phyloP scores from a whole-genome alignment of 495 filamentous ascomycete species.

The Hypoxylon intermedium region DNA sequence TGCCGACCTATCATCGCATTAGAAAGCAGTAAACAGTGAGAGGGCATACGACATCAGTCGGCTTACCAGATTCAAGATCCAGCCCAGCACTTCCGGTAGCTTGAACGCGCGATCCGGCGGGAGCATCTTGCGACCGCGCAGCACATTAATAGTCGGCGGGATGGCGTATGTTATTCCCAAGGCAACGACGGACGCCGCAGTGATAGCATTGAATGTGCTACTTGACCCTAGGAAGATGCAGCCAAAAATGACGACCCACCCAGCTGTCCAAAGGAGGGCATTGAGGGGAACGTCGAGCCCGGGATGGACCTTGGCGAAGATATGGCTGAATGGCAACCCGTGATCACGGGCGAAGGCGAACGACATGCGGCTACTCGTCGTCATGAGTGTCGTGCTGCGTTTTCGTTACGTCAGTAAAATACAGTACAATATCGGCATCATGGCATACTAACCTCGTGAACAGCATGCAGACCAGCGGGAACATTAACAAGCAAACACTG shows the following conservation, averaged over 20 bases:
- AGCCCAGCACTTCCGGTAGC: conserved; percentile 64
- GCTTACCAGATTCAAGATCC: conserved; percentile 64
- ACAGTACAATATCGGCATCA: too few relatives aligned
- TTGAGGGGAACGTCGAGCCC: conserved; percentile 72
- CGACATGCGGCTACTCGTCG: conserved; percentile 77
- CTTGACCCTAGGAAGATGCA: conserved; percentile 77
- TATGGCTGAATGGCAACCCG: conserved; percentile 69
- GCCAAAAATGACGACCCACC: conserved; percentile 72
- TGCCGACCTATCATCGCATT: conserved; percentile 68
- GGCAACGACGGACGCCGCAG: conserved; percentile 73
- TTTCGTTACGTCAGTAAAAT: too few relatives aligned
- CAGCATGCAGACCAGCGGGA: conserved; percentile 74
- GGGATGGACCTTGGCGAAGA: conserved; percentile 70
- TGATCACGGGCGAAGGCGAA: conserved; percentile 79
- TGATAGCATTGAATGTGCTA: conserved; percentile 70
- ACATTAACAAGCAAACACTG: conserved; percentile 73
- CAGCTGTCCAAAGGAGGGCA: conserved; percentile 69
- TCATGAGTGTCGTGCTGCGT: conserved; percentile 76
- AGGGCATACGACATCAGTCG: too few relatives aligned
- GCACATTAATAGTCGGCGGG: conserved; percentile 70
- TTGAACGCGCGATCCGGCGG: conserved; percentile 67
- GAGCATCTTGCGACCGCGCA: conserved; percentile 69
- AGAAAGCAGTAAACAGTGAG: too few relatives aligned
- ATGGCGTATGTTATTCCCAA: conserved; percentile 77
- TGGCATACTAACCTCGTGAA: too few relatives aligned